These are phyloP conservation scores for Patellaria atrata DNA, from an alignment of 495 filamentous ascomycete species.

Conservation along the genomic window DNA sequence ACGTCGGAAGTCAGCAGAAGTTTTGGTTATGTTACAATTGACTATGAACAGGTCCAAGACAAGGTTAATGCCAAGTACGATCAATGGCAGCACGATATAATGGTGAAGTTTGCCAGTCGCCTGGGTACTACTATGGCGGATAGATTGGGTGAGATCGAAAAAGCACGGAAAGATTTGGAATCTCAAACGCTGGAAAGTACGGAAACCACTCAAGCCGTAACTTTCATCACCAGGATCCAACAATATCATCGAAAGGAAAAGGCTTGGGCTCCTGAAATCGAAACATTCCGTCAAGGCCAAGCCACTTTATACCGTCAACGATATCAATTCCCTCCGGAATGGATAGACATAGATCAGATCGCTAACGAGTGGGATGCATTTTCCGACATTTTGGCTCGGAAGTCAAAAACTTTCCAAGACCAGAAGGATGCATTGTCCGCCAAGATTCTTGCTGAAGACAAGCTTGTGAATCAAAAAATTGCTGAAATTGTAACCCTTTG, in stretches of 20 bases:
- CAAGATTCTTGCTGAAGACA: constrained; percentile 93
- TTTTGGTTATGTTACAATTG: constrained; percentile 86
- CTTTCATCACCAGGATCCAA: constrained; percentile 96
- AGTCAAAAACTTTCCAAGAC: constrained; percentile 85
- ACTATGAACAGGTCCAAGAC: constrained; percentile 95
- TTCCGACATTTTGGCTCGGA: constrained; percentile 74
- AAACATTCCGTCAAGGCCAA: constrained; percentile 88
- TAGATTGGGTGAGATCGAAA: constrained; percentile 74
- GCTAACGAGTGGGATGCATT: constrained; percentile 85
- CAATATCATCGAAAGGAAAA: constrained; percentile 85
- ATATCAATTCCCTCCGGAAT: constrained; percentile 84
- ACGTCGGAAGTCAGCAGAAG: constrained; percentile 80
- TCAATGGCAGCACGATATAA: constrained; percentile 97
- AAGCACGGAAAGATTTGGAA: constrained; percentile 76
- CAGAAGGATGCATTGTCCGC: constrained; percentile 88
- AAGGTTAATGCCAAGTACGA: constrained; percentile 98
- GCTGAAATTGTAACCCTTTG: constrained; percentile 66
- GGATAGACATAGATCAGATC: constrained; percentile 87
- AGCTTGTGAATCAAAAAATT: constrained; percentile 76
- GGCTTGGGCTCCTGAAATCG: constrained; percentile 87
- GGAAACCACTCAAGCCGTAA: constrained; percentile 88
- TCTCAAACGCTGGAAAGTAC: constrained; percentile 78
- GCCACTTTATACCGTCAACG: constrained; percentile 77
- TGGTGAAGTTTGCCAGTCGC: constrained; percentile 76
- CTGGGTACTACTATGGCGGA: constrained; percentile 85